Base-by-base conservation (phyloP, 257 asterid genomes). In the Przewalskia tangutica region DNA sequence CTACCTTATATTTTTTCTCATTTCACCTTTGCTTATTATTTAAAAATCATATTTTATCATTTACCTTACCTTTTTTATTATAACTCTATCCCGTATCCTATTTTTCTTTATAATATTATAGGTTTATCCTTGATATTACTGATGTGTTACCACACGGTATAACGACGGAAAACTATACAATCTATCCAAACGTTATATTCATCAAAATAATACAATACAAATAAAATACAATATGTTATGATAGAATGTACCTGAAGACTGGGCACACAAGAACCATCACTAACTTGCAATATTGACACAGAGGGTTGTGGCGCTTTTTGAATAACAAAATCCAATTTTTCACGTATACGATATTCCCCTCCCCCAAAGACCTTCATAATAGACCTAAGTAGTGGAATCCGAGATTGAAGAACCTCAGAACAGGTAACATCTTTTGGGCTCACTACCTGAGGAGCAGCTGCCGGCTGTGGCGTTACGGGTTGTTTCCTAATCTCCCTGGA, bases 241-340 rank as follows among this genome's bases (percentile, higher is more conserved):
- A 44, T 16, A 7, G 27, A 40, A 62, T 55, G 0, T 81, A 91
- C 99, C 95, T 87, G 94, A 42, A 95, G 91, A 71, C 81, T 87
- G 5, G 91, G 59, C 36, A 88, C 90, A 76, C 92, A 88, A 2
- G 99, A 95, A 81, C 99, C 99, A 78, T 95, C 99, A 53, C 86
- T 88, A 17, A 95, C 71, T 66, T 87, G 93, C 81, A 94, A 66
- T 55, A 95, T 82, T 0, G 97, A 87, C 65, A 83, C 86, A 1
- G 95, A 89, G 53, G 85, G 87, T 56, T 86, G 97, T 1, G 91
- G 92, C 2, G 89, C 92, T 85, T 85, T 93, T 9, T 88, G 90
- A 55, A 83, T 13, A 40, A 86, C 48, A 8, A 90, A 20, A 16
- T 92, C 93, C 53, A 88, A 8, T 84, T 93, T 92, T 6, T 88